These are phyloP conservation scores for Candida alai DNA, from an alignment of 805 yeast species.

Conservation along the genomic window DNA sequence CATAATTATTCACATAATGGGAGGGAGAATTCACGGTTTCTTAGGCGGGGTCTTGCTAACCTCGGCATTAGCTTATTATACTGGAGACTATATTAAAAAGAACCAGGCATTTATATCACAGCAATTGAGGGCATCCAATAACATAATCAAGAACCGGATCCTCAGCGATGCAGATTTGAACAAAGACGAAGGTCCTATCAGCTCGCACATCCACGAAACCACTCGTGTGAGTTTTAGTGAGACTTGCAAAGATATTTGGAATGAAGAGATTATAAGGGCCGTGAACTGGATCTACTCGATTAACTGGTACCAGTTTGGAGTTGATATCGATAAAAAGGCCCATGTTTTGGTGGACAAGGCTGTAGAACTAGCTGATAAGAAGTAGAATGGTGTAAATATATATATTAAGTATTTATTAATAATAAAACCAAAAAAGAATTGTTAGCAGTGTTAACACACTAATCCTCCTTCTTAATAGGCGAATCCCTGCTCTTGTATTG, in stretches of 20 bases:
- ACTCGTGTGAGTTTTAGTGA: constrained; percentile 46
- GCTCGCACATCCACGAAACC: constrained; percentile 19
- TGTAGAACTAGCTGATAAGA: constrained; percentile 25
- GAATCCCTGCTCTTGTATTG: constrained; percentile 7
- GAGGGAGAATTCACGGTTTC: constrained; percentile 43
- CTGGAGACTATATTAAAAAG: constrained; percentile 51
- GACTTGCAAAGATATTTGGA: constrained; percentile 76
- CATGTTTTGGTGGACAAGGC: no score
- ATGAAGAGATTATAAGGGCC: constrained; percentile 60
- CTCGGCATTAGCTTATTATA: constrained; percentile 58
- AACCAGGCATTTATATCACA: constrained; percentile 45
- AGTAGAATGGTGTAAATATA: constrained; percentile 3
- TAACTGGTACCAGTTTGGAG: constrained; percentile 43
- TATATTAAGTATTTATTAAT: background rate
- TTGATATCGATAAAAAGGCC: constrained; percentile 32
- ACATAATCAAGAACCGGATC: constrained; percentile 51
- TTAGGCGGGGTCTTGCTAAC: constrained; percentile 56
- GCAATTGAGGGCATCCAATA: constrained; percentile 46
- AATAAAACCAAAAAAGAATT: background rate
- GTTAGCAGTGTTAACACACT: background rate
- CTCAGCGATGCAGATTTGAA: constrained; percentile 44
- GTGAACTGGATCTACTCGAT: constrained; percentile 62
- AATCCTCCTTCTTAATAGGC: constrained; percentile 3
- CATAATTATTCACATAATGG: constrained; percentile 21
- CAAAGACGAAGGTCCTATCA: constrained; percentile 41